These are phyloP conservation scores for Pisolithus tinctorius DNA, from an alignment of 768 basidiomycete species.

Conservation along the genomic window DNA sequence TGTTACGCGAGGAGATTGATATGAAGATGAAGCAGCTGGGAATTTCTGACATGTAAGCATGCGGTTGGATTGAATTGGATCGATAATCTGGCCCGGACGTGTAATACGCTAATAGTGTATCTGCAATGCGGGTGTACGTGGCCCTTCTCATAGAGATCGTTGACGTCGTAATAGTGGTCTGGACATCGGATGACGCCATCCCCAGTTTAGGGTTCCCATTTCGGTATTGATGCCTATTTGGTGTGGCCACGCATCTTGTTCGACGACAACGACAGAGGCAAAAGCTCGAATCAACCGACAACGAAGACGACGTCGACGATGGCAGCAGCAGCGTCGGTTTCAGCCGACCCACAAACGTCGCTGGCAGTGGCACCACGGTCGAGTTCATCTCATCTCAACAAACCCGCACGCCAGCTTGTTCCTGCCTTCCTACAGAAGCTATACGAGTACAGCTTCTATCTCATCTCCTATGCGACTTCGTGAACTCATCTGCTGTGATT, in stretches of 20 bases:
- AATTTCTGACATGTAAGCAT: no score
- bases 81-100: no score
- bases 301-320: constrained; percentile 5
- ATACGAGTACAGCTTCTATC: constrained; percentile 59
- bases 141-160: no score
- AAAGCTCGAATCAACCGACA: background rate
- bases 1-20: constrained; percentile 66
- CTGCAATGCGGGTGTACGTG: background rate
- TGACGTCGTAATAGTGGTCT: background rate
- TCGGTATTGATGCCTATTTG: constrained; percentile 12
- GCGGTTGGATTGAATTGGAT: no score
- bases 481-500: background rate
- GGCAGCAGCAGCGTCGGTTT: constrained; percentile 29
- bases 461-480: constrained; percentile 1
- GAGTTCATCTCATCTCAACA: constrained; percentile 36
- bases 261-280: background rate
- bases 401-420: constrained; percentile 44
- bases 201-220: constrained; percentile 8
- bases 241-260: constrained; percentile 4
- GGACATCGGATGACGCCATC: constrained; percentile 1
- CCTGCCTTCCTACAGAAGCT: constrained; percentile 92
- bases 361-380: constrained; percentile 41
- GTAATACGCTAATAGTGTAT: no score
- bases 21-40: constrained; percentile 40
- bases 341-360: constrained; percentile 51